Base-by-base conservation (phyloP, 345 rosid species). In the Syzygium grande region DNA sequence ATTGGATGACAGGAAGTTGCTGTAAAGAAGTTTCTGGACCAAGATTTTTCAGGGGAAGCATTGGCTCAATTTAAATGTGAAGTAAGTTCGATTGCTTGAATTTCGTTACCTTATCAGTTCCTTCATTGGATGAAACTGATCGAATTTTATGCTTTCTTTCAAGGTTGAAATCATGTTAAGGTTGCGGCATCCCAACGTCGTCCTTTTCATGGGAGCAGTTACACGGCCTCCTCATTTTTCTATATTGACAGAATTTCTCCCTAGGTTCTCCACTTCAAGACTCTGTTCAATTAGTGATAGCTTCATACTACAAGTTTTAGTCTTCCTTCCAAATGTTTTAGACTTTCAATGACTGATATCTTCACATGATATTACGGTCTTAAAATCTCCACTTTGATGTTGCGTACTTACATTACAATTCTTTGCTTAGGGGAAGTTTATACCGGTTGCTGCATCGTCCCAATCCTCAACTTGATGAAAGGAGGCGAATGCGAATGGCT, bases 181-280 rank as follows among this genome's bases (percentile, higher is more conserved):
- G 89, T 90, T 98, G 92, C 94, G 99, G 88, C 99, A 98, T 90
- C 99, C 99, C 49, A 98, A 98, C 78, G 98, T 98, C 87, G 99
- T 98, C 89, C 99, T 96, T 87, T 98, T 98, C 94, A 96, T 98
- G 99, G 99, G 99, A 91, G 99, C 99, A 49, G 99, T 98, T 89
- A 95, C 98, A 84, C 95, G 95, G 54, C 90, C 96, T 11, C 99
- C 99, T 52, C 94, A 98, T 91, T 92, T 98, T 91, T 98, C 99
- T 22, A 98, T 98, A 90, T 89, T 98, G 92, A 98, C 98, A n/a
- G 99, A 98, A 93, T 98, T 93, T 91, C 92, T 98, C 86, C 99
- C 98, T 87, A 98, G 99, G 99, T 97, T 92, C 53, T 79, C 49
- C 78, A 7, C 23, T 65, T 65, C 78, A 30, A 0, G 5, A 43